Conservation (phyloP, 768 basidiomycete genomes). For the Tricholoma hemisulphureum region DNA sequence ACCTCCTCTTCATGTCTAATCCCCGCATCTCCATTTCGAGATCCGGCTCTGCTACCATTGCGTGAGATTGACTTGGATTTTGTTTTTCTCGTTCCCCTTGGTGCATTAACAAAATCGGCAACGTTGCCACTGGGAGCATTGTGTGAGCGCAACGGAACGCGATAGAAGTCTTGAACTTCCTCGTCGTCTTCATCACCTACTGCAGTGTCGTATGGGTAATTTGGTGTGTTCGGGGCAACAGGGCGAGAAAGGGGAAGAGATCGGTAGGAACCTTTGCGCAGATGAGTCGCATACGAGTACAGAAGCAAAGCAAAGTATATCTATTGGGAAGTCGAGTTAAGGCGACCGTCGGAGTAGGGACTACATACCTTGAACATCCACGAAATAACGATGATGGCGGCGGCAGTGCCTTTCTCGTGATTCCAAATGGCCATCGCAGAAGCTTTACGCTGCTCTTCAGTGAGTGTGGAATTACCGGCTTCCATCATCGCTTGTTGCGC, state of each 20-base stretch:
- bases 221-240: slow-evolving; percentile 28
- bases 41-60: slow-evolving; percentile 16
- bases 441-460: slow-evolving; percentile 59
- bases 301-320: slow-evolving; percentile 87
- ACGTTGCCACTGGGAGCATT: slow-evolving; percentile 42
- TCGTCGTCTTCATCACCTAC: slow-evolving; percentile 53
- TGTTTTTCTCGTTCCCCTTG: slow-evolving; percentile 23
- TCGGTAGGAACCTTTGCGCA: slow-evolving; percentile 89
- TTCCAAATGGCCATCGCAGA: slow-evolving; percentile 88
- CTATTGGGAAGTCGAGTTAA: slow-evolving; percentile 39
- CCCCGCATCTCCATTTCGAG: slow-evolving; percentile 31
- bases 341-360: neutral
- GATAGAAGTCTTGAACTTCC: slow-evolving; percentile 67
- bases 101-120: slow-evolving; percentile 63
- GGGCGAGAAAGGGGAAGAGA: slow-evolving; percentile 63
- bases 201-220: slow-evolving; percentile 37
- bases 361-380: slow-evolving; percentile 83
- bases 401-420: slow-evolving; percentile 82
- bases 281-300: slow-evolving; percentile 92
- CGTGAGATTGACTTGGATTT: slow-evolving; percentile 11
- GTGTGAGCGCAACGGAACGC: slow-evolving; percentile 55
- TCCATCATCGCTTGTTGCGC: slow-evolving; percentile 88
- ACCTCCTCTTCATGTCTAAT: slow-evolving; percentile 48
- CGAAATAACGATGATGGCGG: slow-evolving; percentile 71
- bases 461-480: slow-evolving; percentile 52